Percentiles rank a stretch among this genome's conserved stretches.
Conservation (phyloP, 345 rosid genomes). For the Litchi chinensis region DNA sequence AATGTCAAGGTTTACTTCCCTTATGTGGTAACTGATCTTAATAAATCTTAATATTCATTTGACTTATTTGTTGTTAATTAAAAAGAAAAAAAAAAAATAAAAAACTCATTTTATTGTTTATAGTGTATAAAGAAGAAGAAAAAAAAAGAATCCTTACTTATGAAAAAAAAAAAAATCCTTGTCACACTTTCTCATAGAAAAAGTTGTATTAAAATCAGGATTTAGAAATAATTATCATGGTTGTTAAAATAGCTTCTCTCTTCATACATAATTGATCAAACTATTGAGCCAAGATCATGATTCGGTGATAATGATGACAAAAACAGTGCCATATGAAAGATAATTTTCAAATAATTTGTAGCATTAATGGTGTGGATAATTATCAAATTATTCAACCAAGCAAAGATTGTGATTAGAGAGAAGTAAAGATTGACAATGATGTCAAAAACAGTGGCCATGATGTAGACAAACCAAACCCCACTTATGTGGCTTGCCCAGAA, state of each 20-base stretch:
- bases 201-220: background rate
- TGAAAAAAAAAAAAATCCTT: too few relatives aligned
- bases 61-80: too few relatives aligned
- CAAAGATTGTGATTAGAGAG: conserved; percentile 1
- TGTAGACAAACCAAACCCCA: conserved; percentile 15
- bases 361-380: background rate
- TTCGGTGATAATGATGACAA: background rate
- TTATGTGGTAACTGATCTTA: too few relatives aligned
- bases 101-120: too few relatives aligned
- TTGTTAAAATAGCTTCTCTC: background rate
- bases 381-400: conserved; percentile 18
- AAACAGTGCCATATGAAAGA: background rate
- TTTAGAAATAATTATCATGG: too few relatives aligned
- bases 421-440: conserved; percentile 3
- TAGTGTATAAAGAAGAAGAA: too few relatives aligned
- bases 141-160: too few relatives aligned
- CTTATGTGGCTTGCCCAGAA: conserved; percentile 14
- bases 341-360: background rate
- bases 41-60: too few relatives aligned
- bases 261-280: background rate
- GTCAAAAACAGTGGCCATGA: conserved; percentile 26
- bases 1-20: too few relatives aligned
- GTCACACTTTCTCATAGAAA: background rate
- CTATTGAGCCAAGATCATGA: background rate
- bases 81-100: too few relatives aligned